phyloP scores from a whole-genome alignment of 108 stramenopile genomes.

The Cyclostephanos tholiformis region DNA sequence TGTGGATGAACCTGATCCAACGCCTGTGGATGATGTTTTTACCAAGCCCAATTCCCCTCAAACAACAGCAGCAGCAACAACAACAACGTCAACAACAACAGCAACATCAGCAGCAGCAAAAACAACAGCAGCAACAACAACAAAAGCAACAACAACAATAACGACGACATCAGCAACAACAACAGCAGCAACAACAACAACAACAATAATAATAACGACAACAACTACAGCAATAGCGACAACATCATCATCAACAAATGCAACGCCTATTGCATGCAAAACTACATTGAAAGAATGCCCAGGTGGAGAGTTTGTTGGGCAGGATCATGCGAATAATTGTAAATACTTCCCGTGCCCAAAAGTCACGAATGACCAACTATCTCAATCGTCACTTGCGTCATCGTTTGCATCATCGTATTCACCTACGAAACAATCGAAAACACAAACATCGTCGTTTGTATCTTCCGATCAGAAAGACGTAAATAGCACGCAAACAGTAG shows the following conservation, averaged over 20 bases:
- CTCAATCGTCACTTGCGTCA: not conserved
- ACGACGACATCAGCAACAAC: conserved; percentile 1
- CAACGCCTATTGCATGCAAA: conserved; percentile 10
- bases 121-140: too few relatives aligned
- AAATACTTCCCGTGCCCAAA: conserved; percentile 23
- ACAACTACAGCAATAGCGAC: conserved; percentile 19
- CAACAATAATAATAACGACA: too few relatives aligned
- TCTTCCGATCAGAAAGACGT: not conserved
- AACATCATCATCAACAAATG: conserved; percentile 4
- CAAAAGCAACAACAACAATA: too few relatives aligned
- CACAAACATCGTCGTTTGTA: too few relatives aligned
- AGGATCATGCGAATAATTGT: conserved; percentile 15
- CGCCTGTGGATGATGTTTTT: too few relatives aligned
- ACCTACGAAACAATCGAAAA: not conserved
- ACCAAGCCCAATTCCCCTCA: too few relatives aligned
- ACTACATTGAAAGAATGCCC: conserved; percentile 6
- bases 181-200: conserved; percentile 9
- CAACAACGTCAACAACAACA: too few relatives aligned
- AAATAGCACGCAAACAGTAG: not conserved
- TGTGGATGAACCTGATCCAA: too few relatives aligned
- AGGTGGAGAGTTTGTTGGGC: conserved; percentile 20
- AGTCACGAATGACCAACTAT: not conserved
- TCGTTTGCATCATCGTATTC: too few relatives aligned
- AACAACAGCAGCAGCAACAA: too few relatives aligned
- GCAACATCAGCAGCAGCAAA: too few relatives aligned